Base-by-base conservation (phyloP, 306 rosid species). In the Vigna angularis region DNA sequence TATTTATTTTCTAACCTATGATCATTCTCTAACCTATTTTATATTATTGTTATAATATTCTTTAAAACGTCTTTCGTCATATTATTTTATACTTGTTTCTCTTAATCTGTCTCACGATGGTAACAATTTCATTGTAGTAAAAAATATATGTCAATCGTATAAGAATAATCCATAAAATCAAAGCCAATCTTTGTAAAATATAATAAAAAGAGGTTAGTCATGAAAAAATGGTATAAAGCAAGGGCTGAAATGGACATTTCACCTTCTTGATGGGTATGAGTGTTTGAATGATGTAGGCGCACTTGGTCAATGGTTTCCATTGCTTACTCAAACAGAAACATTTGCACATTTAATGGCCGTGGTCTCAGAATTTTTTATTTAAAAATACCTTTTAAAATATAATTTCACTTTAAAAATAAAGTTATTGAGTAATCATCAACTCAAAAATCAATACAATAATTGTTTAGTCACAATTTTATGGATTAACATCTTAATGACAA, bases 151-250 rank as follows among this genome's bases (percentile, higher is more conserved):
- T 14, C 42, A 30, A 56, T 56, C 16, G 5, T n/a, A 40, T 59
- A 67, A 18, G 6, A 72, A 57, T 80, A 84, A 58, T 52, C 71
- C 32, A 68, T 17, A 36, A 83, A 77, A 74, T 83, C 76, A 74
- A 81, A 70, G 55, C 52, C 11, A 49, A 80, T 86, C 80, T 28
- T 80, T 40, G 48, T 59, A 48, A 63, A 40, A 50, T 13, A 55
- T 6, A 34, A 66, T 24, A 47, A 32, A 51, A 76, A 71, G 13
- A 74, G 65, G 17, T 59, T 28, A 34, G 3, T 2, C 16, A 48
- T 74, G 70, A 45, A 70, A 53, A 30, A 53, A 68, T 32, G 76
- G 51, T n/a, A 16, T 7, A 32, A 53, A 20, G 24, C 0, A 5
- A 44, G 75, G 82, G 75, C n/a, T 66, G 55, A 76, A 53, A 77